Percentiles rank a stretch among this genome's conserved stretches.
These are phyloP conservation scores for Trichoderma asperelloides DNA, from an alignment of 495 filamentous ascomycete genomes.

Conservation along the genomic window DNA sequence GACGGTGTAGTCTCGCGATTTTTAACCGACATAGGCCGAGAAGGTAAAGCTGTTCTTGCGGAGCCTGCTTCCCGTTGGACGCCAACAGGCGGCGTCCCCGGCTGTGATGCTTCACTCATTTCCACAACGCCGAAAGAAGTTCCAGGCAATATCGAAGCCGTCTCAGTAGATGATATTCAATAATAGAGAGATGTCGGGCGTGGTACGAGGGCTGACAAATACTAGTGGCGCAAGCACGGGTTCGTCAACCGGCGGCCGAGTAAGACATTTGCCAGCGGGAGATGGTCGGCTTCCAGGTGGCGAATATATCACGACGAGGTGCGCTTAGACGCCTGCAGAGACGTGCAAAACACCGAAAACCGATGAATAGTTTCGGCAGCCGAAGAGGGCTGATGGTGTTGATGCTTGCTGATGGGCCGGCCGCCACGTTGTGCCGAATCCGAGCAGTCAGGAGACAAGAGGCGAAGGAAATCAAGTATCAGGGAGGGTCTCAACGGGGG, in stretches of 20 bases:
- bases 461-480: neutral
- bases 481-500: neutral
- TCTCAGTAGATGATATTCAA: neutral
- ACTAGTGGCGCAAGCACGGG: neutral
- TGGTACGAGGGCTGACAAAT: conserved; percentile 6
- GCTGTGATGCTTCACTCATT: conserved; percentile 3
- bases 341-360: neutral
- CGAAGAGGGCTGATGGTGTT: neutral
- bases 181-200: neutral
- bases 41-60: conserved; percentile 9
- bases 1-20: conserved; percentile 1
- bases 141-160: neutral
- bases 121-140: neutral
- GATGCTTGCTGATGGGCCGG: neutral
- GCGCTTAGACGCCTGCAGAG: neutral
- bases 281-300: conserved; percentile 1
- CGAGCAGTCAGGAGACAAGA: conserved; percentile 1
- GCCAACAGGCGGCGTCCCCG: neutral
- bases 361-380: neutral
- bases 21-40: conserved; percentile 8
- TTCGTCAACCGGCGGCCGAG: neutral
- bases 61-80: neutral
- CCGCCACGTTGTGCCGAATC: conserved; percentile 2
- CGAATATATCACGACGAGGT: neutral
- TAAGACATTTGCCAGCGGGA: neutral